Conservation (phyloP, 768 basidiomycete genomes). For the Suillus paluster region DNA sequence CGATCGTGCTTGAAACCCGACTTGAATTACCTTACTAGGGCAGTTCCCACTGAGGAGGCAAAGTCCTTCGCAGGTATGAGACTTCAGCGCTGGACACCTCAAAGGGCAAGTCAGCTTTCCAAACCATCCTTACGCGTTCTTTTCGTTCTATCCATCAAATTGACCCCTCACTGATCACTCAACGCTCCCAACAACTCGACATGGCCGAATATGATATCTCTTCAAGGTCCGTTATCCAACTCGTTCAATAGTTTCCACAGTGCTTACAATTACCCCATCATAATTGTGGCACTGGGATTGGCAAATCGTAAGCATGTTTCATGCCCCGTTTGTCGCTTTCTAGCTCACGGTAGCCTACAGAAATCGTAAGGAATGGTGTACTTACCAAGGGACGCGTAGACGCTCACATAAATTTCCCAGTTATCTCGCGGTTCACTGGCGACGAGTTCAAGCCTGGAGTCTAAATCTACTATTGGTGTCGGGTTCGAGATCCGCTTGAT, state of each 20-base stretch:
- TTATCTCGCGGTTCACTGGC: constrained; percentile 99
- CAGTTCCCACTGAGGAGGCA: constrained; percentile 97
- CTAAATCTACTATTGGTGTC: constrained; percentile 99
- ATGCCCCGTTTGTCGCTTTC: constrained; percentile 6
- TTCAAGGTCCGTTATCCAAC: constrained; percentile 78
- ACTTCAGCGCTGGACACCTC: constrained; percentile 99
- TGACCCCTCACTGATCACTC: background rate
- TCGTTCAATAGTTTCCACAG: background rate
- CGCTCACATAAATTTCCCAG: constrained; percentile 45
- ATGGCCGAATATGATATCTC: constrained; percentile 99
- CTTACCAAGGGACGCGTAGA: background rate
- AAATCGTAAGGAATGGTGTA: constrained; percentile 34
- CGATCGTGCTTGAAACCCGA: constrained; percentile 99
- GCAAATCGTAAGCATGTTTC: constrained; percentile 87
- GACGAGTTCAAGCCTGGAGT: constrained; percentile 99
- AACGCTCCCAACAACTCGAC: constrained; percentile 16
- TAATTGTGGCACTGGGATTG: constrained; percentile 98
- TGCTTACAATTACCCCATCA: constrained; percentile 8
- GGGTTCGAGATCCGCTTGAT: constrained; percentile 97
- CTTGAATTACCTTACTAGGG: constrained; percentile 95
- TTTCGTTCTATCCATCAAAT: background rate
- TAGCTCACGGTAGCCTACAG: constrained; percentile 20
- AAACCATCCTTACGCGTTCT: constrained; percentile 90
- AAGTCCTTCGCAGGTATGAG: constrained; percentile 90
- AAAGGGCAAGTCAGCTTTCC: constrained; percentile 97